Conservation (phyloP, 306 rosid species). For the Castanea crenata region DNA sequence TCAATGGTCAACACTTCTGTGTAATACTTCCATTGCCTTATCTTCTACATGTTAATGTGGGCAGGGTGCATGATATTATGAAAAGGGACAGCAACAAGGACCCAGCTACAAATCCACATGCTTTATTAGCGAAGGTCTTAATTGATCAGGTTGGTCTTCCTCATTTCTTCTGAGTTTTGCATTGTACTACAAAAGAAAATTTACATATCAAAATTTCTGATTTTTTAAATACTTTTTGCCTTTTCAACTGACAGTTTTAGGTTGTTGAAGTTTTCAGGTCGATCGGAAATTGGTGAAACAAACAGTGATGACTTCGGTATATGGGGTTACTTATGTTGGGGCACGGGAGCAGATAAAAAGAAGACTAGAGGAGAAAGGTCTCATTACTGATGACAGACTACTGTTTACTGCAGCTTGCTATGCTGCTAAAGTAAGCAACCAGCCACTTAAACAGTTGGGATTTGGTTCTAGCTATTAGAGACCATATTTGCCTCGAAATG, state of each 20-base stretch:
- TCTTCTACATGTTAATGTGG: conserved; percentile 25
- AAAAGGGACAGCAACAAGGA: conserved; percentile 66
- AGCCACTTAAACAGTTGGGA: conserved; percentile 1
- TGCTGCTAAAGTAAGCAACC: conserved; percentile 73
- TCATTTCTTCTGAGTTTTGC: conserved; percentile 16
- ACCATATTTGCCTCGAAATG: conserved; percentile 11
- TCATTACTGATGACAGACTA: conserved; percentile 64
- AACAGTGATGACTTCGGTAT: conserved; percentile 92
- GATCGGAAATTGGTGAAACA: conserved; percentile 87
- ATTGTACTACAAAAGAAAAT: conserved; percentile 12
- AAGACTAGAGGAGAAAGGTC: conserved; percentile 82
- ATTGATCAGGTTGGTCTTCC: conserved; percentile 60
- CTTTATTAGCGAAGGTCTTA: conserved; percentile 63
- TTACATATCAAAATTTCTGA: conserved; percentile 9
- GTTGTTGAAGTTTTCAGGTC: conserved; percentile 57
- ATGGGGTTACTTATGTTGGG: conserved; percentile 86
- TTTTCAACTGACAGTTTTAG: neutral
- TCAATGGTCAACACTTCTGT: neutral
- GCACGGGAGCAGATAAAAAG: conserved; percentile 83
- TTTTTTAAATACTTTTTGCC: neutral
- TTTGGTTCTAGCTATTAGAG: conserved; percentile 8
- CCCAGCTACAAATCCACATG: conserved; percentile 55
- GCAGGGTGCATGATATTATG: conserved; percentile 81
- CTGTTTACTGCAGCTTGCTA: conserved; percentile 74
- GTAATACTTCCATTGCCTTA: neutral